These are phyloP conservation scores for Eimeria maxima DNA, from an alignment of 169 alveolate species.

Conservation along the genomic window DNA sequence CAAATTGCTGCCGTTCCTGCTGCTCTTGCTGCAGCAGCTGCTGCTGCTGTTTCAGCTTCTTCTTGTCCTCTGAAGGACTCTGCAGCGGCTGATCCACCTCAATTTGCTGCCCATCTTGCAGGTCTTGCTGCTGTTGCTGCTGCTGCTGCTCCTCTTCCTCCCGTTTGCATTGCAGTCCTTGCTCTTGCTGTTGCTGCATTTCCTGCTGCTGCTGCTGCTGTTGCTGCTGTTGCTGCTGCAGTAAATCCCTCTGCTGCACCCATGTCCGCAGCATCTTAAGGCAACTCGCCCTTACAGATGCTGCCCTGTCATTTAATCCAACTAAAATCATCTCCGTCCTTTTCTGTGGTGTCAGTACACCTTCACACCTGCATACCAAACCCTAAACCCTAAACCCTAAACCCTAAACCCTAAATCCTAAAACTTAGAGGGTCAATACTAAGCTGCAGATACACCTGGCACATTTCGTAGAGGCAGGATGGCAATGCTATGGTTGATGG, in stretches of 20 bases:
- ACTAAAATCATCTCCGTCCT: background rate
- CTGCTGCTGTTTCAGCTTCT: conserved; percentile 24
- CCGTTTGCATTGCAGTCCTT: no score
- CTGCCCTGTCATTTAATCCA: conserved; percentile 64
- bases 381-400: conserved; percentile 28
- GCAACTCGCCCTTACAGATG: conserved; percentile 55
- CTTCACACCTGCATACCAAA: conserved; percentile 20
- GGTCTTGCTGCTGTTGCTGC: background rate
- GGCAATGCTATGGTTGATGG: background rate
- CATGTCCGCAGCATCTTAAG: conserved; percentile 63
- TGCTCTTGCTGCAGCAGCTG: conserved; percentile 31
- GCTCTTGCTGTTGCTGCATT: conserved; percentile 39
- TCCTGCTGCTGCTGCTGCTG: conserved; percentile 25
- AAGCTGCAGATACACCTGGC: background rate
- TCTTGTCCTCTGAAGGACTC: background rate
- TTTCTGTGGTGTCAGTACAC: conserved; percentile 3
- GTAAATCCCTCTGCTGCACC: conserved; percentile 39
- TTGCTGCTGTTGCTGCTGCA: conserved; percentile 64
- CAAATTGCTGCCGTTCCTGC: conserved; percentile 4
- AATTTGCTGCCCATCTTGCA: no score
- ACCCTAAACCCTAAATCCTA: no score
- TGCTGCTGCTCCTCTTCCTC: conserved; percentile 5
- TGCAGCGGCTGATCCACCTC: background rate
- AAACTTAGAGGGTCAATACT: background rate
- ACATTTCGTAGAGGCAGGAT: background rate